Conservation (phyloP, 306 rosid species). For the Quercus gilva region DNA sequence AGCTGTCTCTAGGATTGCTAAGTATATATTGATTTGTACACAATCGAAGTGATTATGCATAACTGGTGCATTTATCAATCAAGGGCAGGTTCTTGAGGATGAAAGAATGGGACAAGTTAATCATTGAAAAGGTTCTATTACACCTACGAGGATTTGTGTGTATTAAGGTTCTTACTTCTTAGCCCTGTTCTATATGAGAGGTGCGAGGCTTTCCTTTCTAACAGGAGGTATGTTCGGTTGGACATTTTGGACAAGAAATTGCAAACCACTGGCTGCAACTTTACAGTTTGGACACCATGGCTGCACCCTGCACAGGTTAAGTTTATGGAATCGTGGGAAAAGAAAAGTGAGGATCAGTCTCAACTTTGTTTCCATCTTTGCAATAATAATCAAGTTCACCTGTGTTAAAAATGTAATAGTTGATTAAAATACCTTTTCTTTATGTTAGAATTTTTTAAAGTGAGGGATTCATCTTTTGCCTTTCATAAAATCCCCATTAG, state of each 20-base stretch:
- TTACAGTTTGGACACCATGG: conserved; percentile 75
- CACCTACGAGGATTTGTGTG: background rate
- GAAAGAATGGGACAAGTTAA: background rate
- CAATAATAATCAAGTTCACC: conserved; percentile 32
- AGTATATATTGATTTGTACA: too few species aligned
- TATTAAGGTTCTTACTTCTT: background rate
- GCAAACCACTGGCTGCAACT: conserved; percentile 78
- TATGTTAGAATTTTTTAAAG: conserved; percentile 1
- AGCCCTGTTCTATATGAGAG: conserved; percentile 31
- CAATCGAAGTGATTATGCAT: too few species aligned
- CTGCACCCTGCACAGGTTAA: conserved; percentile 45
- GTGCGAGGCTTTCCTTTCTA: conserved; percentile 67
- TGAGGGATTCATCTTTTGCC: background rate
- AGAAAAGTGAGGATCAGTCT: conserved; percentile 40
- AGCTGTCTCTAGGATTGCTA: too few species aligned
- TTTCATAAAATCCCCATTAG: background rate
- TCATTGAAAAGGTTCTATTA: background rate
- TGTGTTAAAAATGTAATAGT: conserved; percentile 29
- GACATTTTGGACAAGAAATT: conserved; percentile 68
- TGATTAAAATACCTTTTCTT: conserved; percentile 20
- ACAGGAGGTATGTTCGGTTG: conserved; percentile 76
- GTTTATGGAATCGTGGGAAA: conserved; percentile 88
- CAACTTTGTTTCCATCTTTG: conserved; percentile 19
- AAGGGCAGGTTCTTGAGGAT: too few species aligned
- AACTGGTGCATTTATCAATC: too few species aligned